These are phyloP conservation scores for Solanum aculeatissimum DNA, from an alignment of 305 asterid genomes.

Conservation along the genomic window DNA sequence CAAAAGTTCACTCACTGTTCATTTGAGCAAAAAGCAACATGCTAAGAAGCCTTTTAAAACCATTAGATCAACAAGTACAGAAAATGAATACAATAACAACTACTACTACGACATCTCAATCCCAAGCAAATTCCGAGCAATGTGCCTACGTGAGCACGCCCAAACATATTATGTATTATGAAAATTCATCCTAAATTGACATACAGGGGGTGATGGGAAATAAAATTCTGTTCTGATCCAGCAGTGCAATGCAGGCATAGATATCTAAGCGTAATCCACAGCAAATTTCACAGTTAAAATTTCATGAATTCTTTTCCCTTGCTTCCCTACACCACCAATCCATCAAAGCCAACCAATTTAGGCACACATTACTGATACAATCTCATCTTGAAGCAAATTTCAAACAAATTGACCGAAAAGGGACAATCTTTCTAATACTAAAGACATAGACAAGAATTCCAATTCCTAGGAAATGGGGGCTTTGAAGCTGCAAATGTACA, in stretches of 20 bases:
- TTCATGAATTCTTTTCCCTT: not conserved
- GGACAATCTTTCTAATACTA: not conserved
- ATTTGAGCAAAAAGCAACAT: not conserved
- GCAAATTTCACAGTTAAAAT: not conserved
- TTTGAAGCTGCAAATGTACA: not conserved
- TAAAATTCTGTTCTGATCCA: not conserved
- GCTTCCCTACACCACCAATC: not conserved
- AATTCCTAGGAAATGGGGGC: not conserved
- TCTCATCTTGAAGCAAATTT: not conserved
- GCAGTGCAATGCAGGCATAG: not conserved
- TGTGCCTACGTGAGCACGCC: not conserved
- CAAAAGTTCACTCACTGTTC: slow-evolving; percentile 65
- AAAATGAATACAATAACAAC: not conserved
- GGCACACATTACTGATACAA: not conserved
- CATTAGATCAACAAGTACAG: not conserved
- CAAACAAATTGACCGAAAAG: not conserved
- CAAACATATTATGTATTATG: not conserved
- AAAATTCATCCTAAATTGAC: not conserved
- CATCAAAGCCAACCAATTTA: not conserved
- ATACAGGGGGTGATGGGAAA: not conserved
- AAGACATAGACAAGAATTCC: not conserved
- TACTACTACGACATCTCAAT: not conserved
- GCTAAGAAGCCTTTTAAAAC: not conserved
- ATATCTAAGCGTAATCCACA: not conserved
- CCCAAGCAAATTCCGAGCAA: not conserved